Percentiles rank a stretch among this genome's conserved stretches.
These are phyloP conservation scores for Mayamaea pseudoterrestris DNA, from an alignment of 108 stramenopile genomes.

Conservation along the genomic window DNA sequence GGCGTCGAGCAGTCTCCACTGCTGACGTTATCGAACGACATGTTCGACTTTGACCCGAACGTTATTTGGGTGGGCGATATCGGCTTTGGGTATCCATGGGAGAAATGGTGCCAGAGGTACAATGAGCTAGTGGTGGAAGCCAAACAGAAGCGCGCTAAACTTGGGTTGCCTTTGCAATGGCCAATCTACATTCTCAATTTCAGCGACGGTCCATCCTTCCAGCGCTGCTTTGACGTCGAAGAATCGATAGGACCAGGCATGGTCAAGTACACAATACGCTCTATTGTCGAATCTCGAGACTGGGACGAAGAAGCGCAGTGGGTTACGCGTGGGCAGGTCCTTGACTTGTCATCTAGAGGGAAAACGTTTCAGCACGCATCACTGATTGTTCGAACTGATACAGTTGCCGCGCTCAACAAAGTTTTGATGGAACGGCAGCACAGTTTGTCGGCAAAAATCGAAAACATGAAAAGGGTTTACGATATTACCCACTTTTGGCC, in stretches of 20 bases:
- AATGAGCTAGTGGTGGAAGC: slow-evolving; percentile 3
- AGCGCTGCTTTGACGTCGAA: slow-evolving; percentile 12
- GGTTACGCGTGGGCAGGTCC: not conserved
- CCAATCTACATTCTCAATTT: slow-evolving; percentile 23
- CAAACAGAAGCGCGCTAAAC: not conserved
- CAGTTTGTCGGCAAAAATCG: slow-evolving; percentile 5
- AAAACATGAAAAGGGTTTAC: slow-evolving; percentile 7
- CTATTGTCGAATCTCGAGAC: slow-evolving; percentile 8
- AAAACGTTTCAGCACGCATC: slow-evolving; percentile 12
- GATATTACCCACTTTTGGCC: slow-evolving; percentile 25
- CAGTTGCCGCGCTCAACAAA: slow-evolving; percentile 6
- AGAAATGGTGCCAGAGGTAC: slow-evolving; percentile 12
- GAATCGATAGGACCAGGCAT: slow-evolving; percentile 4
- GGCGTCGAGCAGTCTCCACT: slow-evolving; percentile 12
- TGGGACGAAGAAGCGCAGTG: not conserved
- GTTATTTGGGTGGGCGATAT: slow-evolving; percentile 19
- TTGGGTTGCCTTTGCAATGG: slow-evolving; percentile 10
- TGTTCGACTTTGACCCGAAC: slow-evolving; percentile 6
- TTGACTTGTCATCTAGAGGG: not conserved
- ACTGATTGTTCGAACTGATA: slow-evolving; percentile 21
- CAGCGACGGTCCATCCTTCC: slow-evolving; percentile 8
- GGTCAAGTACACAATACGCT: slow-evolving; percentile 15
- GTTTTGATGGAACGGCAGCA: slow-evolving; percentile 8
- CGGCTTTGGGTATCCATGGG: slow-evolving; percentile 5
- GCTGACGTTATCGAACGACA: slow-evolving; percentile 6